These are phyloP conservation scores for Rhodotorula mucilaginosa DNA, from an alignment of 1,284 basidiomycete species.

Conservation along the genomic window DNA sequence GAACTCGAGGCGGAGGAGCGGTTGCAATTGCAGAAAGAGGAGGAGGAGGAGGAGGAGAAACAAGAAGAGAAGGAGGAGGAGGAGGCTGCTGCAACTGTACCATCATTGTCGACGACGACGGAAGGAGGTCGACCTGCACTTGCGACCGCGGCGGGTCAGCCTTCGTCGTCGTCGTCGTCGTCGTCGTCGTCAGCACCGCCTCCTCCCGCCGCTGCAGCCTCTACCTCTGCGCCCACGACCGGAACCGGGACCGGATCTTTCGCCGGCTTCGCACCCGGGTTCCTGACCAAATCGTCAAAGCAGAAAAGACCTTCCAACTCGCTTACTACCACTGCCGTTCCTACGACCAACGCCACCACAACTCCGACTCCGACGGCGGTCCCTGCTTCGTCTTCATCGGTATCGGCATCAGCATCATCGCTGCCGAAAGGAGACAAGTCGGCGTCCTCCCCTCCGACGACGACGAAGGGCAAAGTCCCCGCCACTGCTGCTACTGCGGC, in stretches of 20 bases:
- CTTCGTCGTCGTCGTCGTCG: neutral
- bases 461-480: too few species aligned
- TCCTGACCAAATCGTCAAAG: slow-evolving; percentile 28
- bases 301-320: slow-evolving; percentile 22
- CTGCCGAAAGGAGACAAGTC: neutral
- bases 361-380: neutral
- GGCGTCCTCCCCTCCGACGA: neutral
- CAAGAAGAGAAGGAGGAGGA: neutral
- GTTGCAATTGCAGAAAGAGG: neutral
- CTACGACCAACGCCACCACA: neutral
- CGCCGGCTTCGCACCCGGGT: slow-evolving; percentile 31
- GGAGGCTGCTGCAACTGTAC: neutral
- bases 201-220: neutral
- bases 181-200: neutral
- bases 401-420: neutral
- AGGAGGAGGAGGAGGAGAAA: neutral
- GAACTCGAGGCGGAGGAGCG: slow-evolving; percentile 33
- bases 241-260: slow-evolving; percentile 8
- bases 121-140: too few species aligned
- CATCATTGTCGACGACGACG: neutral
- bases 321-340: neutral
- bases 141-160: too few species aligned
- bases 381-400: too few species aligned
- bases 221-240: neutral
- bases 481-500: too few species aligned